Base-by-base conservation (phyloP, 768 basidiomycete species). In the Xerocomus spinulosus region DNA sequence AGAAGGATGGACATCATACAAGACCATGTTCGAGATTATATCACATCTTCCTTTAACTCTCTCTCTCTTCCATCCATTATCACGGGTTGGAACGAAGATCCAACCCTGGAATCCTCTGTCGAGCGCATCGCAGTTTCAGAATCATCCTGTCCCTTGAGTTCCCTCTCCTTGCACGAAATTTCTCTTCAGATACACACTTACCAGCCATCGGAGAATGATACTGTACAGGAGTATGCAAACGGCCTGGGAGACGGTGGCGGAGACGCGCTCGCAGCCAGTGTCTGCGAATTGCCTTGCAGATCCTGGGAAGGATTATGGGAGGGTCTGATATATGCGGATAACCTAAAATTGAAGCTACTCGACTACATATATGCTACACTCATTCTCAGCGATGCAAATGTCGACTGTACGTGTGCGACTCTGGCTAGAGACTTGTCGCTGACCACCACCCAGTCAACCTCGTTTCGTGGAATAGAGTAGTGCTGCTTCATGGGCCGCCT, bases 311-410 rank as follows among this genome's bases (percentile, higher is more conserved):
- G 95, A 1, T 70, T 98, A 14, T 98, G 96, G 96, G 87, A 86
- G 43, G 88, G 85, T 40, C 66, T 99, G 56, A 86, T 98, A 62
- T 99, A 95, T 66, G 65, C 79, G 2, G 78, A 82, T 25, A 77
- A 87, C 62, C 83, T 97, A 60, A 99, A 98, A 67, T 70, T 83
- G 49, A 86, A 85, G 53, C 74, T 99, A 10, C 76, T 99, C 38
- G 87, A 95, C 64, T 97, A 96, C 64, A 93, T 98, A 51, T 85
- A 95, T 69, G 89, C 94, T 20, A 97, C 95, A 1, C 74, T 97
- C 20, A 68, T 92, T n/a, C 83, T 99, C 59, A 91, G 90, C 39
- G 93, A 96, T 58, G 87, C 87, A 3, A 78, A 82, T 57, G 81
- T 92, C 23, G 87, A 92, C 58, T 85, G 89, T 91, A 51, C 54